Base-by-base conservation (phyloP, 148 eudicot genomes). In the Rhododendron williamsianum region DNA sequence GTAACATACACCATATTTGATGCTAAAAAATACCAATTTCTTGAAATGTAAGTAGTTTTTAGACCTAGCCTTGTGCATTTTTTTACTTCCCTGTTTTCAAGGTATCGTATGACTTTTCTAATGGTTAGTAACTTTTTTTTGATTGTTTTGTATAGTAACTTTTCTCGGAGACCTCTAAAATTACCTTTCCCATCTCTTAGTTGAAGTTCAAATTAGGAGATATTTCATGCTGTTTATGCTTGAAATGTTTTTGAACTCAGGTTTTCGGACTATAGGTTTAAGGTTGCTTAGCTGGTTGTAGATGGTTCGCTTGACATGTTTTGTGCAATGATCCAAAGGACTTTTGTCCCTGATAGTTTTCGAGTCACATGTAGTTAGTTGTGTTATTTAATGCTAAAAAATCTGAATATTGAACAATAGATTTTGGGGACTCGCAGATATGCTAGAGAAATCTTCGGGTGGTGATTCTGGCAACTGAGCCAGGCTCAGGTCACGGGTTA, bases 361-460 rank as follows among this genome's bases (percentile, higher is more conserved):
- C 43, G 23, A 78, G 82, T 74, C 81, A 35, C 33, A 56, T 84
- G 9, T 74, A 54, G 76, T 80, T 87, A 52, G 74, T 80, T 69
- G n/a, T 76, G 76, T 41, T 83, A n/a, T 81, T 56, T 69, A 83
- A 82, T 80, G 72, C 73, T 71, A 73, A 60, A 73, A 18, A 82
- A 63, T 85, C 84, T 83, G 86, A 87, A 87, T 91, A 88, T 91
- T 93, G 86, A 91, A 91, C 83, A 67, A 81, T 89, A 90, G 95
- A 91, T 91, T 91, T 87, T 91, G 89, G 91, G 91, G 90, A 90
- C 91, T 93, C 93, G 95, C 93, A 93, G 93, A 93, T 93, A 73
- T 86, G 91, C 91, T 90, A 93, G 90, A 91, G 93, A 92, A 89
- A 88, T 89, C 92, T 82, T 87, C 89, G 86, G 91, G 85, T 88